phyloP scores from a whole-genome alignment of 495 filamentous ascomycete species.

The Tuber calosporum region DNA sequence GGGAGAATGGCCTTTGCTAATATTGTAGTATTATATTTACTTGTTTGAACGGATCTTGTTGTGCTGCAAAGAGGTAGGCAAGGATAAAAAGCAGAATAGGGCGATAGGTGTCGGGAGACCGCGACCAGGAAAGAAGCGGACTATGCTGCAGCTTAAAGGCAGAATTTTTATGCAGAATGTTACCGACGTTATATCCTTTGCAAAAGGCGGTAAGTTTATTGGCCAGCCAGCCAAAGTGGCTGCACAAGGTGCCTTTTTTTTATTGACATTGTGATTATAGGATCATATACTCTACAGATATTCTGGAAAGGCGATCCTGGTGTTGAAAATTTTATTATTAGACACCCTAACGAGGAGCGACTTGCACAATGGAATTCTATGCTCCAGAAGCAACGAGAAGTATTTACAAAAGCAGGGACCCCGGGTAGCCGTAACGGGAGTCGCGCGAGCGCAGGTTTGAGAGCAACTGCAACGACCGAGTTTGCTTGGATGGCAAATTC shows the following conservation, averaged over 20 bases:
- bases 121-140: constrained; percentile 67
- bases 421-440: constrained; percentile 47
- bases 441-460: constrained; percentile 23
- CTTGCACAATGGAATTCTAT: constrained; percentile 83
- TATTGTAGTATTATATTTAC: constrained; percentile 83
- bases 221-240: neutral
- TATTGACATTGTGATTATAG: constrained; percentile 44
- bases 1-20: constrained; percentile 17
- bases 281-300: constrained; percentile 89
- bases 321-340: constrained; percentile 92
- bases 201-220: constrained; percentile 64
- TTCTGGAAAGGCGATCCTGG: constrained; percentile 97
- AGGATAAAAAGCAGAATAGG: constrained; percentile 66
- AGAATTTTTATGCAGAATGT: constrained; percentile 99
- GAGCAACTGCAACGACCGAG: constrained; percentile 57
- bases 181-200: constrained; percentile 76
- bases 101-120: constrained; percentile 58
- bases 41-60: constrained; percentile 92
- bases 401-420: constrained; percentile 46
- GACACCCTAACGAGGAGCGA: constrained; percentile 77
- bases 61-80: constrained; percentile 91
- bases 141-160: constrained; percentile 86
- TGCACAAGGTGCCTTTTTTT: neutral
- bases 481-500: constrained; percentile 66
- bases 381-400: constrained; percentile 49